These are phyloP conservation scores for Capronia americana DNA, from an alignment of 2,329 filamentous ascomycete genomes.

Conservation along the genomic window DNA sequence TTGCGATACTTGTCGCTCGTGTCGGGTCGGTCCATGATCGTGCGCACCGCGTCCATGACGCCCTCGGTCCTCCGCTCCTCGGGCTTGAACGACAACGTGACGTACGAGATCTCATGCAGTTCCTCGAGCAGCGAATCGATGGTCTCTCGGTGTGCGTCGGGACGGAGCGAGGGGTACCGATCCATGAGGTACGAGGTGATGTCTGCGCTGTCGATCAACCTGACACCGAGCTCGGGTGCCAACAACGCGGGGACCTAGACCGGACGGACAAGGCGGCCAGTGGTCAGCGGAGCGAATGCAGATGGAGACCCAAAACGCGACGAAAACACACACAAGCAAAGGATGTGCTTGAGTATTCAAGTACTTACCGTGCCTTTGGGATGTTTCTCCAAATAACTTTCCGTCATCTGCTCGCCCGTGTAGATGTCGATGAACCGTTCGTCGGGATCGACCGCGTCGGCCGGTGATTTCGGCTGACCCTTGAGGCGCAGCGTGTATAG, in stretches of 20 bases:
- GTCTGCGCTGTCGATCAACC: conserved; percentile 22
- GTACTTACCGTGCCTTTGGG: conserved; percentile 19
- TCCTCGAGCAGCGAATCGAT: conserved; percentile 20
- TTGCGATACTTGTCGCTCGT: conserved; percentile 14
- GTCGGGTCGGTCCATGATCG: conserved; percentile 3
- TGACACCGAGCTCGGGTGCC: background rate
- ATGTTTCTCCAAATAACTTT: conserved; percentile 25
- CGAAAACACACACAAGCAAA: background rate
- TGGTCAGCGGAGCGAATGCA: background rate
- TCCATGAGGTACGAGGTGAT: conserved; percentile 21
- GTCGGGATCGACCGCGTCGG: conserved; percentile 13
- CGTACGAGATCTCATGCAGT: conserved; percentile 23
- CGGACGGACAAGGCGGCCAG: background rate
- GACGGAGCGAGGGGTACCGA: conserved; percentile 17
- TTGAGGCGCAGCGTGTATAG: conserved; percentile 20
- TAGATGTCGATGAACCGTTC: conserved; percentile 26
- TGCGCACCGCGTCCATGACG: conserved; percentile 15
- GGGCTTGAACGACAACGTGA: conserved; percentile 26
- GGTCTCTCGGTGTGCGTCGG: conserved; percentile 8
- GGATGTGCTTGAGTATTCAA: too few species aligned
- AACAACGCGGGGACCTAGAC: conserved; percentile 15
- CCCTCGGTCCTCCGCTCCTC: conserved; percentile 23
- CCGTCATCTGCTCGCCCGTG: conserved; percentile 19
- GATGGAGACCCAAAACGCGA: too few species aligned
- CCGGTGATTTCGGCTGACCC: conserved; percentile 11